phyloP scores from a whole-genome alignment of 495 filamentous ascomycete species.

The Aspergillus affinis region DNA sequence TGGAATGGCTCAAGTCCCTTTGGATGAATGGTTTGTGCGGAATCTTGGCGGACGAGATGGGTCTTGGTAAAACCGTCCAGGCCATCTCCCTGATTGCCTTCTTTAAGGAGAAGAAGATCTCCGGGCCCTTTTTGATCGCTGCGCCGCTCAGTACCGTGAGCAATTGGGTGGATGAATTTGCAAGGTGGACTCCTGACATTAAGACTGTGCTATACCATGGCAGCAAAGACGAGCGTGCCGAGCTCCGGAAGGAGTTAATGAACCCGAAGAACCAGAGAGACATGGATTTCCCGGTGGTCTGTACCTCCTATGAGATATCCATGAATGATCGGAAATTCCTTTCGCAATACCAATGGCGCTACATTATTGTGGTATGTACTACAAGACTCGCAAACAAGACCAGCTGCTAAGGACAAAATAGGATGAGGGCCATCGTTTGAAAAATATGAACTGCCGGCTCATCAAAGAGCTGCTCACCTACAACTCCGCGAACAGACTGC shows the following conservation, averaged over 20 bases:
- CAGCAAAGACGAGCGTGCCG: slow-evolving; percentile 65
- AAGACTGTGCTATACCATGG: slow-evolving; percentile 91
- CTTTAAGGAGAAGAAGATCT: slow-evolving; percentile 78
- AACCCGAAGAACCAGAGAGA: slow-evolving; percentile 58
- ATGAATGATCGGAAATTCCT: slow-evolving; percentile 83
- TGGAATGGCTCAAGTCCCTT: slow-evolving; percentile 84
- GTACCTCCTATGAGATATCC: slow-evolving; percentile 93
- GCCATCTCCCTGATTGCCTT: slow-evolving; percentile 89
- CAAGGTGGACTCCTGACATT: slow-evolving; percentile 82
- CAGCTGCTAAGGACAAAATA: slow-evolving; percentile 26
- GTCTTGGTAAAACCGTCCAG: slow-evolving; percentile 92
- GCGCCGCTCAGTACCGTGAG: slow-evolving; percentile 88
- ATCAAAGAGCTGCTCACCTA: slow-evolving; percentile 86
- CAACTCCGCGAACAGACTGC: slow-evolving; percentile 80
- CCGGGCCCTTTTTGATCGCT: slow-evolving; percentile 86
- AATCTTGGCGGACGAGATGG: slow-evolving; percentile 97
- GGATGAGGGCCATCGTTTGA: slow-evolving; percentile 96
- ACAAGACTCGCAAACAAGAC: neutral
- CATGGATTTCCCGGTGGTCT: slow-evolving; percentile 80
- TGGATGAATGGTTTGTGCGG: slow-evolving; percentile 95
- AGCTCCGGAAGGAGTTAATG: slow-evolving; percentile 66
- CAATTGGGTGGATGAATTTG: slow-evolving; percentile 97
- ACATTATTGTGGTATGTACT: slow-evolving; percentile 82
- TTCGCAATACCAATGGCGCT: slow-evolving; percentile 84
- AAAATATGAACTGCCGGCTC: slow-evolving; percentile 92